Evolutionary conservation across 805 yeast genomes (phyloP), one percentile per base, ranked within the genome.

Genomic region (Starmerella floricola): DNA sequence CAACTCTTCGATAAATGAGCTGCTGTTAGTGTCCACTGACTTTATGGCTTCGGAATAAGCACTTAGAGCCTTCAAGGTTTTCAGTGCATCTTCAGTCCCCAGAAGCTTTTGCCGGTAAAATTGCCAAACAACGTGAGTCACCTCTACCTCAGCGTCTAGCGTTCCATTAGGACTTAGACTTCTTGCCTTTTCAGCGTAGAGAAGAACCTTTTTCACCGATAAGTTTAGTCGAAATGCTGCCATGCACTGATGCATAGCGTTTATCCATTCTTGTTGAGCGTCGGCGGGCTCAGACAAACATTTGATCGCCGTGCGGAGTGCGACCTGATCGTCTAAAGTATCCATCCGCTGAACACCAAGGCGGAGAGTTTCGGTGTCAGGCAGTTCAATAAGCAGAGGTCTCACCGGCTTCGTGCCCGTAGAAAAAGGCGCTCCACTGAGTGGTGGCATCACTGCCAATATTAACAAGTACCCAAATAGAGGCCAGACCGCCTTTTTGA

Each of bases 401-500:
- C 43, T 30, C 12, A 21, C 21, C 13, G 42, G 37, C 10, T 23
- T 6, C n/a, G 8, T 8, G 3, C 16, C 11, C 0, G 27, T 18
- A 10, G 6, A 18, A 16, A 44, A 42, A 6, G 47, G 47, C 17
- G 6, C 11, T 13, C 29, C 6, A 2, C n/a, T n/a, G 13, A 44
- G 21, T 27, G 51, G 51, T 10, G 48, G 46, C 35, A 45, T 34
- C 4, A 38, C 44, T 6, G 41, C 45, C 16, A 47, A 20, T 8
- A 41, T 13, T 18, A 47, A 27, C 6, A 34, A n/a, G 27, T 47
- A 32, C 3, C 51, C 51, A 11, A 45, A 24, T 3, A 41, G 5
- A 2, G 45, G 29, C 34, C 36, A 31, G 18, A 40, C 21, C 11
- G 19, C 30, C 6, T 33, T 4, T 12, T 31, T 24, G 1, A 34